Conservation (phyloP, 2,329 filamentous ascomycete species). For the Podosphaera fusca region DNA sequence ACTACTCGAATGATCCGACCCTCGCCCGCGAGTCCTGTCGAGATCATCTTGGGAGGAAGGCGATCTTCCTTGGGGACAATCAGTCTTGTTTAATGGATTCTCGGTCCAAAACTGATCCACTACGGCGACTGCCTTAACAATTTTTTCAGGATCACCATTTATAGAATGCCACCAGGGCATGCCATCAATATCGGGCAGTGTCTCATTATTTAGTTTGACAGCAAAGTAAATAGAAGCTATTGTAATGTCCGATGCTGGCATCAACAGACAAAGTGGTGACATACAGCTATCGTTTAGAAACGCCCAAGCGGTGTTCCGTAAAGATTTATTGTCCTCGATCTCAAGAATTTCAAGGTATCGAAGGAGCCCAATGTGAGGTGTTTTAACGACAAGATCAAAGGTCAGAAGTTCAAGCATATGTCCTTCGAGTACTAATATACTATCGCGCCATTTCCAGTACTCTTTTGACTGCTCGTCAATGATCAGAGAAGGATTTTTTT, state of each 20-base stretch:
- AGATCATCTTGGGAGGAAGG: slow-evolving; percentile 11
- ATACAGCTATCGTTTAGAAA: slow-evolving; percentile 81
- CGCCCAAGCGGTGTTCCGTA: slow-evolving; percentile 76
- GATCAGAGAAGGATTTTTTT: slow-evolving; percentile 74
- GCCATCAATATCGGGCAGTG: slow-evolving; percentile 49
- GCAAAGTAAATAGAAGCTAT: slow-evolving; percentile 74
- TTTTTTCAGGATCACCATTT: slow-evolving; percentile 45
- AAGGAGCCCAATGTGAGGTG: slow-evolving; percentile 68
- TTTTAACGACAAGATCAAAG: slow-evolving; percentile 79
- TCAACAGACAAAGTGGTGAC: slow-evolving; percentile 63
- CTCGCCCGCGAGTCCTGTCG: slow-evolving; percentile 8
- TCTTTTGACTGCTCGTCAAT: slow-evolving; percentile 96
- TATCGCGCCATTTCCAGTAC: slow-evolving; percentile 94
- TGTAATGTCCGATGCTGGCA: slow-evolving; percentile 59
- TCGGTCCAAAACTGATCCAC: slow-evolving; percentile 48
- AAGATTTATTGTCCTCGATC: slow-evolving; percentile 53
- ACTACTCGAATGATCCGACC: neutral
- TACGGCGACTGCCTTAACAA: slow-evolving; percentile 49
- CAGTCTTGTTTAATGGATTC: slow-evolving; percentile 29
- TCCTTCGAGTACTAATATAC: slow-evolving; percentile 79
- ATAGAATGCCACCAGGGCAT: slow-evolving; percentile 74
- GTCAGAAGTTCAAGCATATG: slow-evolving; percentile 76
- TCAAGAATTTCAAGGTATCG: slow-evolving; percentile 53
- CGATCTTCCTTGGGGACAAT: slow-evolving; percentile 11
- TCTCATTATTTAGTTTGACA: slow-evolving; percentile 47